phyloP scores from a whole-genome alignment of 352 stramenopile species.

The Globisporangium takayamanum region DNA sequence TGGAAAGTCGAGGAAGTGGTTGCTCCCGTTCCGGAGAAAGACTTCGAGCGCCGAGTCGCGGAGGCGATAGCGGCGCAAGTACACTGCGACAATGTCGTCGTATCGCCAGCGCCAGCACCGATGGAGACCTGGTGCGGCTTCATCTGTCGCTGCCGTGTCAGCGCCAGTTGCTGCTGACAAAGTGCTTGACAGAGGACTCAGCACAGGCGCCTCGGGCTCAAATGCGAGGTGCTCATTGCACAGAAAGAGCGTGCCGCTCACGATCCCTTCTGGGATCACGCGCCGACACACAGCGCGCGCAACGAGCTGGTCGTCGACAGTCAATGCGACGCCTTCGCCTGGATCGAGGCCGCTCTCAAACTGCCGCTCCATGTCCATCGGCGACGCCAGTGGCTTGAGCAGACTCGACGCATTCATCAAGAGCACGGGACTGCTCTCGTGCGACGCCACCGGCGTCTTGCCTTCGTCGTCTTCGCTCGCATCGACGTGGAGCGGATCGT shows the following conservation, averaged over 20 bases:
- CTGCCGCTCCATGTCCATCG: conserved; percentile 24
- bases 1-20: conserved; percentile 80
- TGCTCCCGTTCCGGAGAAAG: conserved; percentile 72
- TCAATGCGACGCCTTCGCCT: conserved; percentile 49
- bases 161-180: neutral
- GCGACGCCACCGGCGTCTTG: conserved; percentile 2
- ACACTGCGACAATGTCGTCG: conserved; percentile 63
- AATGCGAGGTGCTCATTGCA: conserved; percentile 62
- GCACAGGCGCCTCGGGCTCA: conserved; percentile 34
- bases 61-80: conserved; percentile 74
- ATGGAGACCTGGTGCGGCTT: conserved; percentile 60
- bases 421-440: conserved; percentile 5
- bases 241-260: conserved; percentile 60
- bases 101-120: conserved; percentile 81
- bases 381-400: conserved; percentile 14
- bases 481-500: conserved; percentile 1
- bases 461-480: conserved; percentile 8
- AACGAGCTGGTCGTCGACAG: conserved; percentile 57
- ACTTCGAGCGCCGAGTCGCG: conserved; percentile 79
- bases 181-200: conserved; percentile 7
- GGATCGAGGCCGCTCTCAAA: conserved; percentile 63
- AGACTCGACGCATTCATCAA: neutral
- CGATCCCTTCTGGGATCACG: conserved; percentile 68
- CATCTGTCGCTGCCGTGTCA: conserved; percentile 20
- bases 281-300: conserved; percentile 53